Evolutionary conservation across 306 rosid genomes (phyloP).

Genomic region (Comarum palustre): DNA sequence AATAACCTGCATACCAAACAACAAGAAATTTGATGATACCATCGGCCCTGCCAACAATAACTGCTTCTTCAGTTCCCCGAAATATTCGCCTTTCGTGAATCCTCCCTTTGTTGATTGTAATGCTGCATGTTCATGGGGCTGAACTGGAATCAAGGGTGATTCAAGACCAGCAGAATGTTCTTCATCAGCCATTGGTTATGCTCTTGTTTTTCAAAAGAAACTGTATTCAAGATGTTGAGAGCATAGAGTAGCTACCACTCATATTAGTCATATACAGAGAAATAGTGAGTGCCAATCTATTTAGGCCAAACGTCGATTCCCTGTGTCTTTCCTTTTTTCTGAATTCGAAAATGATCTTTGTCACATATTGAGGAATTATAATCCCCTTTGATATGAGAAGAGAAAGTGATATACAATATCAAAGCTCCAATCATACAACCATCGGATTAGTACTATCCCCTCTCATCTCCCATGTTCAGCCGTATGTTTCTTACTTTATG

Average conservation of each 20-base stretch:
- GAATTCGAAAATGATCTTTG: neutral
- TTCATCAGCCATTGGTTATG: conserved; percentile 4
- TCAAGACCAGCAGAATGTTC: conserved; percentile 15
- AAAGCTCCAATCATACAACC: too few relatives aligned
- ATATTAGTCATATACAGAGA: neutral
- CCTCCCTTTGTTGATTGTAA: neutral
- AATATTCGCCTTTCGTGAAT: conserved; percentile 1
- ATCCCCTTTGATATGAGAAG: too few relatives aligned
- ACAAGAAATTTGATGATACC: conserved; percentile 25
- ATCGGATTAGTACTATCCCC: too few relatives aligned
- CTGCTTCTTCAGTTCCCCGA: conserved; percentile 34
- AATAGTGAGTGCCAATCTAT: neutral
- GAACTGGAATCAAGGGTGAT: conserved; percentile 30
- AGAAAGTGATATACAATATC: too few relatives aligned
- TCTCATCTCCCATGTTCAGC: too few relatives aligned
- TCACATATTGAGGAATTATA: neutral
- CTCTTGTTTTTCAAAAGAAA: neutral
- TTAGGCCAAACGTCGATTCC: neutral
- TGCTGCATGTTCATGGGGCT: neutral
- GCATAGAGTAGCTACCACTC: neutral
- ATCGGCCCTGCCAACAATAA: conserved; percentile 36
- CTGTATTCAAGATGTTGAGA: neutral
- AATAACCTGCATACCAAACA: conserved; percentile 31
- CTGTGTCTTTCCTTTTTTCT: neutral
- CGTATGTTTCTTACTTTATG: too few relatives aligned